These are phyloP conservation scores for Arabis hirsuta DNA, from an alignment of 345 rosid species.

Conservation along the genomic window DNA sequence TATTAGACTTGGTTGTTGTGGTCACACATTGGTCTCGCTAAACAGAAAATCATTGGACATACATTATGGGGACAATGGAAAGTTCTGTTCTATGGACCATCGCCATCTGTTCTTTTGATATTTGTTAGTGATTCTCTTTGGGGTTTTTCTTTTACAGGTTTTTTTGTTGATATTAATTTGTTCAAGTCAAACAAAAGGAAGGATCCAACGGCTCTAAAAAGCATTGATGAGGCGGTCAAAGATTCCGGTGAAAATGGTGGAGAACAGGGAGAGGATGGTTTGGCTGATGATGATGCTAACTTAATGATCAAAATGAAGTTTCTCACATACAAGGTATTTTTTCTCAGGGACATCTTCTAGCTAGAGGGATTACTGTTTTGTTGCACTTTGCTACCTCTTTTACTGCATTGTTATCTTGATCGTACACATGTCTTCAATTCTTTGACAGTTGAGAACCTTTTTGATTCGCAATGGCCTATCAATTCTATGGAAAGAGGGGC, in stretches of 20 bases:
- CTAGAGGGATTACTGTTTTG: slow-evolving; percentile 12
- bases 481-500: slow-evolving; percentile 82
- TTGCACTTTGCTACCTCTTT: slow-evolving; percentile 30
- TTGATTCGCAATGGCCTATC: slow-evolving; percentile 94
- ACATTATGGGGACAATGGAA: no score
- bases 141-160: slow-evolving; percentile 55
- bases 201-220: slow-evolving; percentile 57
- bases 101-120: slow-evolving; percentile 18
- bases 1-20: slow-evolving; percentile 14
- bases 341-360: slow-evolving; percentile 4
- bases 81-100: slow-evolving; percentile 10
- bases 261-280: slow-evolving; percentile 48
- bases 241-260: slow-evolving; percentile 52
- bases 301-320: slow-evolving; percentile 93
- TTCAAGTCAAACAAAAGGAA: slow-evolving; percentile 76
- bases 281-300: slow-evolving; percentile 89
- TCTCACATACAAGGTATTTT: slow-evolving; percentile 85
- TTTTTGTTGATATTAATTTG: slow-evolving; percentile 86
- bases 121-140: slow-evolving; percentile 34
- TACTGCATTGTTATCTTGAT: slow-evolving; percentile 22
- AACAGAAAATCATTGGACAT: slow-evolving; percentile 20
- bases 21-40: not conserved
- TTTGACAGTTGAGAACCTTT: slow-evolving; percentile 83
- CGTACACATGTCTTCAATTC: slow-evolving; percentile 21
- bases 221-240: slow-evolving; percentile 42